Evolutionary conservation across 192 early-diverging fungal genomes (phyloP), one percentile per base, ranked within the genome.

Genomic region (Hyaloraphidium curvatum): DNA sequence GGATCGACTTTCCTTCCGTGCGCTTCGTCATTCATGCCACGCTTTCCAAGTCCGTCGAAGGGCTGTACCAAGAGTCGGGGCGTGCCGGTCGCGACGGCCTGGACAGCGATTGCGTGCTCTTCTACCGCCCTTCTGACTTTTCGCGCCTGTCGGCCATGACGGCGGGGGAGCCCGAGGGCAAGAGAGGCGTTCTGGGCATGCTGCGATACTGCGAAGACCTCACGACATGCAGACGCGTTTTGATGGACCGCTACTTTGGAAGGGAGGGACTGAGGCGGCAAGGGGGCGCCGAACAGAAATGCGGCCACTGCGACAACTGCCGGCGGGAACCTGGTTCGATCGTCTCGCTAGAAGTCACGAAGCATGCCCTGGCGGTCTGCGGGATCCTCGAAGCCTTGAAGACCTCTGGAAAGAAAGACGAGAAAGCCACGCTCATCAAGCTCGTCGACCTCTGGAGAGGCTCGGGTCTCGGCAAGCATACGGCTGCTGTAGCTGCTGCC

Each of bases 11-110:
- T 37, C 65, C 64, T 0, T 59, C 68, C 21, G 73, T 75, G 21
- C 63, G 66, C 31, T 75, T 68, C 52, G 73, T 75, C 14, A 54
- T 59, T 2, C 73, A 75, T 50, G 60, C 57, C 21, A 65, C 67
- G 1, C 63, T 62, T 17, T 67, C 73, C 2, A 67, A 68, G 60
- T 60, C 65, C 5, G 52, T 72, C 16, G 73, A 75, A 41, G 61
- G 73, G 21, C 82, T 82, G 59, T 85, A 85, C 57, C 81, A 85
- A 59, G 82, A 85, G 41, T 72, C 73, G 4, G 82, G 82, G 0
- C 70, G 82, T 17, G 82, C 81, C 28, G 82, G 82, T 25, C 62
- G 82, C 19, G 83, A 86, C 52, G 83, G 83, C 1, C 22, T 65
- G 30, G 66, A 61, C 0, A 80, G 82, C 0, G 76, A 82, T 23